Evolutionary conservation across 225 moss, liverwort and hornwort genomes (phyloP).

Genomic region (Lunularia cruciata): DNA sequence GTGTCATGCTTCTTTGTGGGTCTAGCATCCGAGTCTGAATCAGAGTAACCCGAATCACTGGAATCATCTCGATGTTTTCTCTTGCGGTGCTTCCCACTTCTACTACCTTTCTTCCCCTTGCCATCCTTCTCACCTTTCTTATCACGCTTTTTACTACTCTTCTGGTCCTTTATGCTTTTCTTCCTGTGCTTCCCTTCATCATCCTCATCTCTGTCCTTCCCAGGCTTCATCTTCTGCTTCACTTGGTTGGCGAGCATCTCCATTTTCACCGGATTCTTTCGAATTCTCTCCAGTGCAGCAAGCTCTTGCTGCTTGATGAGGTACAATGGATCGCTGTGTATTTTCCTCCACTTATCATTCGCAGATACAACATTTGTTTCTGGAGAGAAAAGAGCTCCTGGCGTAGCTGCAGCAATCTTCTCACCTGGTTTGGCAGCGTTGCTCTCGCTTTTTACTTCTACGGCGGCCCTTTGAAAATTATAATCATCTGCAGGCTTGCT

Average conservation of each 20-base stretch:
- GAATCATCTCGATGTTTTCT: conserved; percentile 13
- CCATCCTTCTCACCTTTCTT: conserved; percentile 13
- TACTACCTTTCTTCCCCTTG: background rate
- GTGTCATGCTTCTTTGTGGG: background rate
- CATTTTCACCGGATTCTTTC: conserved; percentile 98
- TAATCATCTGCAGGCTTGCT: conserved; percentile 64
- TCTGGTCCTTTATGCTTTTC: conserved; percentile 30
- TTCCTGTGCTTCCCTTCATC: conserved; percentile 10
- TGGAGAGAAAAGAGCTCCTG: conserved; percentile 76
- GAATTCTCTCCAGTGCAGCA: conserved; percentile 78
- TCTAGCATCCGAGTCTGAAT: background rate
- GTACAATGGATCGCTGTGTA: conserved; percentile 88
- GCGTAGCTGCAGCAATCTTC: conserved; percentile 57
- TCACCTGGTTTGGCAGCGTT: conserved; percentile 26
- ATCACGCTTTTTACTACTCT: conserved; percentile 24
- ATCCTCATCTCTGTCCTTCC: conserved; percentile 46
- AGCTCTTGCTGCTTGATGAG: conserved; percentile 92
- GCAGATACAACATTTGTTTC: conserved; percentile 72
- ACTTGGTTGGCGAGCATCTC: conserved; percentile 43
- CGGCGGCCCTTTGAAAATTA: background rate
- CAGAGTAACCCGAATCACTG: background rate
- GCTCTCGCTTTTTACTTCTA: conserved; percentile 18
- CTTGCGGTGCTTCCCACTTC: conserved; percentile 10
- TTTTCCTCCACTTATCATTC: conserved; percentile 98
- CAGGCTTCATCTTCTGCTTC: conserved; percentile 59